Evolutionary conservation across 2,329 filamentous ascomycete species (phyloP), one percentile per base, ranked within the genome.

Genomic region (Coccinonectria pachysandricola): DNA sequence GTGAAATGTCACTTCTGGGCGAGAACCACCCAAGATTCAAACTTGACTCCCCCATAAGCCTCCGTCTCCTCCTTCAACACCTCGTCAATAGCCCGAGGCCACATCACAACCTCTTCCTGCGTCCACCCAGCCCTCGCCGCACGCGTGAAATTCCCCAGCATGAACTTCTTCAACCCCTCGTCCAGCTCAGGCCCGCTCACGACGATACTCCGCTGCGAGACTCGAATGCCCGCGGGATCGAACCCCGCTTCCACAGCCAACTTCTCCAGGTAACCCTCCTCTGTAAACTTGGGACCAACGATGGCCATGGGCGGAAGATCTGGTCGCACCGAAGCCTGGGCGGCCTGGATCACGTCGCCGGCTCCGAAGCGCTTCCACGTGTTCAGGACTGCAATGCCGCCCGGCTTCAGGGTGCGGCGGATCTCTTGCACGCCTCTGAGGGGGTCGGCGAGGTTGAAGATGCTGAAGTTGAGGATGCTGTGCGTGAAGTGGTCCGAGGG

Each of bases 381-480:
- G 12, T 39, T 36, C 11, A 54, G 26, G 4, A 42, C 34, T 1
- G 46, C 49, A 2, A 47, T 24, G 5, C 50, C 51, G 5, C 30
- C 40, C 4, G 42, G 39, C n/a, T 36, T 12, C 8, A 55, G 36
- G 4, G 52, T 52, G 4, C 48, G 48, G 19, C 45, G 22, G 4
- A 45, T 48, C 26, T 54, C 52, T 6, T 32, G 27, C 1, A 55
- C 19, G n/a, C 36, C 43, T 2, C 37, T 33, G 6, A 35, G 23
- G 1, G 41, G 45, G 10, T 40, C 27, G 2, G 32, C 20, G 12
- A 54, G 39, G 7, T 46, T 45, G 23, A 46, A 54, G 15, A 51
- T 34, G 31, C 48, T 51, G 12, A 53, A 49, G 31, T 49, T 52
- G 25, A 42, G 35, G 27, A 53, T 41, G 9, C 29, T 39, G 30